Evolutionary conservation across 805 yeast genomes (phyloP).

Genomic region (Lipomyces kockii): DNA sequence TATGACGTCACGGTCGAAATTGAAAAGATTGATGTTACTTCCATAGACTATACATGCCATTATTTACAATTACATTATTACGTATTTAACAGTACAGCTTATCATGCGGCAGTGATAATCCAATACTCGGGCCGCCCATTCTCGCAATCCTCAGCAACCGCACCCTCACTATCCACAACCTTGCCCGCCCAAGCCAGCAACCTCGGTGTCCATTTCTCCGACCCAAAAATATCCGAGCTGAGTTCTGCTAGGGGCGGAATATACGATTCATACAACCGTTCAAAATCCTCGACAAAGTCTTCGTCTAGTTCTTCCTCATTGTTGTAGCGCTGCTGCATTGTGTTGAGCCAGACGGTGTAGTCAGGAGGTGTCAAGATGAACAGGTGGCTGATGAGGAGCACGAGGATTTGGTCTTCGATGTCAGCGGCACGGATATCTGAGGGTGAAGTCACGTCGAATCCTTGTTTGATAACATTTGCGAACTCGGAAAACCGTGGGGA

Average conservation of each 20-base stretch:
- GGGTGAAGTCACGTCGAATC: slow-evolving; percentile 26
- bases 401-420: slow-evolving; percentile 29
- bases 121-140: slow-evolving; percentile 9
- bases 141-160: slow-evolving; percentile 7
- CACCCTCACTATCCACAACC: slow-evolving; percentile 28
- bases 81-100: too few relatives aligned
- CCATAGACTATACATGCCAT: too few relatives aligned
- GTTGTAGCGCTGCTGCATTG: slow-evolving; percentile 16
- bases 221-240: slow-evolving; percentile 10
- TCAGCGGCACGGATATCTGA: slow-evolving; percentile 18
- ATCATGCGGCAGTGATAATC: neutral
- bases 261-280: slow-evolving; percentile 10
- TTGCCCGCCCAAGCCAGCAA: slow-evolving; percentile 29
- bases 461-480: slow-evolving; percentile 6
- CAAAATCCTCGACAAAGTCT: slow-evolving; percentile 24
- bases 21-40: too few relatives aligned
- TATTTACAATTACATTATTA: too few relatives aligned
- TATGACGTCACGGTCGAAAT: too few relatives aligned
- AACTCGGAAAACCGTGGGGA: slow-evolving; percentile 15
- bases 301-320: slow-evolving; percentile 13
- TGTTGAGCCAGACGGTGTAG: slow-evolving; percentile 10
- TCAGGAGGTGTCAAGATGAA: neutral
- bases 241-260: slow-evolving; percentile 18
- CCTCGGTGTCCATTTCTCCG: slow-evolving; percentile 18
- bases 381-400: slow-evolving; percentile 18